Evolutionary conservation across 2,329 filamentous ascomycete genomes (phyloP).

Genomic region (Onygenales sp.): DNA sequence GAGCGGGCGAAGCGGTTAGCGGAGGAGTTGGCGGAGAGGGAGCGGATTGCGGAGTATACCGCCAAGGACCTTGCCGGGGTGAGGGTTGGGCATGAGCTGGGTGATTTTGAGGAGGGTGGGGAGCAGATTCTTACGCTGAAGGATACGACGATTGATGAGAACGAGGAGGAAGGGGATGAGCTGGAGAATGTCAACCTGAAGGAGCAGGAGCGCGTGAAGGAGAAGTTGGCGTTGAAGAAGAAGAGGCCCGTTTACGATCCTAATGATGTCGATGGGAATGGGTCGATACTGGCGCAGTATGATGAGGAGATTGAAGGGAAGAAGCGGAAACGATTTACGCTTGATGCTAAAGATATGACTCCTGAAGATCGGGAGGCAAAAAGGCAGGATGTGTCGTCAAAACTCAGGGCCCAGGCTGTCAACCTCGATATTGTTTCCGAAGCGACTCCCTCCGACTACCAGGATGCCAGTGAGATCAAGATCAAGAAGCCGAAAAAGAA

Average conservation of each 20-base stretch:
- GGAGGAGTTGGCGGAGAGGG: conserved; percentile 68
- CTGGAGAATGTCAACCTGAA: conserved; percentile 42
- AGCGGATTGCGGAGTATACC: conserved; percentile 67
- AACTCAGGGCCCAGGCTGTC: conserved; percentile 58
- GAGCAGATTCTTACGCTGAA: conserved; percentile 94
- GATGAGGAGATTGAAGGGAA: conserved; percentile 92
- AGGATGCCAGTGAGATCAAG: conserved; percentile 78
- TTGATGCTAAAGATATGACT: conserved; percentile 67
- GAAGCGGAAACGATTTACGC: conserved; percentile 76
- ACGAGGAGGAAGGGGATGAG: conserved; percentile 82
- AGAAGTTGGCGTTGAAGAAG: conserved; percentile 80
- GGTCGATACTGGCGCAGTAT: conserved; percentile 74
- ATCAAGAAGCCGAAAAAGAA: conserved; percentile 87
- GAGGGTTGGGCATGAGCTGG: conserved; percentile 80
- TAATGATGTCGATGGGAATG: conserved; percentile 53
- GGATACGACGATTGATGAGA: conserved; percentile 74
- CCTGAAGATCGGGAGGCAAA: conserved; percentile 53
- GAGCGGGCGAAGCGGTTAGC: conserved; percentile 60
- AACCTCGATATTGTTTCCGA: conserved; percentile 61
- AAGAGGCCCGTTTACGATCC: conserved; percentile 84
- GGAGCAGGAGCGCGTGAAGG: conserved; percentile 38
- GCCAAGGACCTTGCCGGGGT: conserved; percentile 80
- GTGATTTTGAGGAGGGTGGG: conserved; percentile 64
- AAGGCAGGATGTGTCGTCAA: conserved; percentile 46
- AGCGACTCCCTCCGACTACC: conserved; percentile 70